Conservation (phyloP, 495 filamentous ascomycete genomes). For the Amorphotheca resinae region DNA sequence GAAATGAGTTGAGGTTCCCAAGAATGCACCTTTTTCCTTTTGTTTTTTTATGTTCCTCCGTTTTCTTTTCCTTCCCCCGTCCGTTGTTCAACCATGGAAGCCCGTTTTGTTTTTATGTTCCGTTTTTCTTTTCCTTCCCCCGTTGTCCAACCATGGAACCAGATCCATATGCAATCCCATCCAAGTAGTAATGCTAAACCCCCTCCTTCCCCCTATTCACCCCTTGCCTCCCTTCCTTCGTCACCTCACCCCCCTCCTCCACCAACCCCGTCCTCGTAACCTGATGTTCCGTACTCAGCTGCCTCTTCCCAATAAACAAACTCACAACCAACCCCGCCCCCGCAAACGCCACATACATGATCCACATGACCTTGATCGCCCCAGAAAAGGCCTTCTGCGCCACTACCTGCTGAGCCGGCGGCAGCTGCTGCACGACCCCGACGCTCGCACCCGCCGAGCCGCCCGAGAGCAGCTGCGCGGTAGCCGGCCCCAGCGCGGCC, state of each 20-base stretch:
- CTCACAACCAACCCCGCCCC: conserved; percentile 18
- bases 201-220: no score
- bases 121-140: no score
- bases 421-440: conserved; percentile 38
- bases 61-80: no score
- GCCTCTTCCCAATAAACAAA: conserved; percentile 8
- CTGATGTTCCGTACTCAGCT: conserved; percentile 15
- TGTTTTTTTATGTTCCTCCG: no score
- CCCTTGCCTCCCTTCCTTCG: no score
- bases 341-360: conserved; percentile 28
- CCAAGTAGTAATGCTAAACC: no score
- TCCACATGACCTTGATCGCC: conserved; percentile 54
- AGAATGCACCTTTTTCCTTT: no score
- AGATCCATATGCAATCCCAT: no score
- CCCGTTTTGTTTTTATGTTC: no score
- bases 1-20: no score
- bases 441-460: conserved; percentile 47
- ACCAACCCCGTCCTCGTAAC: conserved; percentile 17
- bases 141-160: no score
- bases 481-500: conserved; percentile 28
- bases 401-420: conserved; percentile 27
- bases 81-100: no score
- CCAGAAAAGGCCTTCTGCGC: conserved; percentile 39
- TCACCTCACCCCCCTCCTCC: conserved; percentile 17
- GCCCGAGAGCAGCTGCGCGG: conserved; percentile 32